Conservation (phyloP, 139 green algal species). For the Spirogloea muscicola region DNA sequence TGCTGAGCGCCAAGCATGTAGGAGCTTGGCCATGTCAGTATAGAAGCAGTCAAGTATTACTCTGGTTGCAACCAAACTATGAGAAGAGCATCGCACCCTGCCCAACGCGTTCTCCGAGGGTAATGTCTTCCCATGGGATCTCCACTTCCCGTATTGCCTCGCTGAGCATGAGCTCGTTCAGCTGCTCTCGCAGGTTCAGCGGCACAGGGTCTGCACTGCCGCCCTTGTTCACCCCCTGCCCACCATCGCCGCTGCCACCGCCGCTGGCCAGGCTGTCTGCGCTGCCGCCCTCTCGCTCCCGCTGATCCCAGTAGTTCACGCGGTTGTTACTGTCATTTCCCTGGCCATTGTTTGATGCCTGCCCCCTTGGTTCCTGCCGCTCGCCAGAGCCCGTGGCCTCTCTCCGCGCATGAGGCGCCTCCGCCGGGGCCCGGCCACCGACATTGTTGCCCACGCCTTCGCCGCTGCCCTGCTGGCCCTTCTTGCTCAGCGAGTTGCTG, state of each 20-base stretch:
- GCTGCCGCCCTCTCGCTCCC: not conserved
- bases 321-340: not conserved
- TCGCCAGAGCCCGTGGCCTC: too few relatives aligned
- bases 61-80: too few relatives aligned
- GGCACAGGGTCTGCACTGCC: not conserved
- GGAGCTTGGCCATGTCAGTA: too few relatives aligned
- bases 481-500: too few relatives aligned
- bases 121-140: slow-evolving; percentile 25
- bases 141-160: slow-evolving; percentile 6
- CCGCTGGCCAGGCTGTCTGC: not conserved
- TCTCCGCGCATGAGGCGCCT: too few relatives aligned
- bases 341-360: too few relatives aligned
- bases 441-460: too few relatives aligned
- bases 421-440: too few relatives aligned
- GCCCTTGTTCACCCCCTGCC: not conserved
- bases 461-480: too few relatives aligned
- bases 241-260: not conserved
- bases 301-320: not conserved
- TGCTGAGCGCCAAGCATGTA: too few relatives aligned
- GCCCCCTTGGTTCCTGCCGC: too few relatives aligned
- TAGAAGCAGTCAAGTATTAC: too few relatives aligned
- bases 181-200: not conserved
- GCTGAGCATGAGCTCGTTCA: not conserved
- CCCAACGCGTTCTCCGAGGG: slow-evolving; percentile 24
- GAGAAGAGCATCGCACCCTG: slow-evolving; percentile 4